phyloP scores from a whole-genome alignment of 768 basidiomycete genomes.

The Mycena metata region DNA sequence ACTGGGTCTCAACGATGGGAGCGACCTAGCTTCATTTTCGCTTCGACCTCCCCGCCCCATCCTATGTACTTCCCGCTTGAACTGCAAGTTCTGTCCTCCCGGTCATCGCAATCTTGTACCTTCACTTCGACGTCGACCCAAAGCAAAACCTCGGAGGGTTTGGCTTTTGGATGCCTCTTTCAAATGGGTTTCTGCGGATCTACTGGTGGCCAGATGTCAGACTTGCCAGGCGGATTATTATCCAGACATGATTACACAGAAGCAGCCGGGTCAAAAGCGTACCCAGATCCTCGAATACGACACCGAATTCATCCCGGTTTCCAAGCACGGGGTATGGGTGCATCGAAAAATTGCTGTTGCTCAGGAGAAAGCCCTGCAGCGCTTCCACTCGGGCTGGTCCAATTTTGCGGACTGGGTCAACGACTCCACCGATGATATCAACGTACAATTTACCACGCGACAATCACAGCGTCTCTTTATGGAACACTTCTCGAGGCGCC shows the following conservation, averaged over 20 bases:
- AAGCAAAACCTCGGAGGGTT: not conserved
- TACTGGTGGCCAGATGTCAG: constrained; percentile 20
- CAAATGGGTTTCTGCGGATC: constrained; percentile 17
- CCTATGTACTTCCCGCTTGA: not conserved
- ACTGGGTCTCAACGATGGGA: not conserved
- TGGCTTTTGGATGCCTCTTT: constrained; percentile 16
- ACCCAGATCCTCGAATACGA: constrained; percentile 35
- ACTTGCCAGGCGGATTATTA: constrained; percentile 40
- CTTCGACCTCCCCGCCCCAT: not conserved
- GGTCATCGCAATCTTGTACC: not conserved
- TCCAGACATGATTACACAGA: constrained; percentile 39
- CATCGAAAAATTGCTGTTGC: constrained; percentile 41
- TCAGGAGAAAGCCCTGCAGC: constrained; percentile 43
- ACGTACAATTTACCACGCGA: constrained; percentile 32
- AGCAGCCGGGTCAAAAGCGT: constrained; percentile 5
- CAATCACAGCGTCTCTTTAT: constrained; percentile 41
- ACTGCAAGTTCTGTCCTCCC: constrained; percentile 7
- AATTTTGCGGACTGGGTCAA: constrained; percentile 47
- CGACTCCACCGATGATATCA: constrained; percentile 12
- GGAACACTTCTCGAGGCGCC: constrained; percentile 27
- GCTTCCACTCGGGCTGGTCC: constrained; percentile 45
- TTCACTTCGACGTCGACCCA: not conserved
- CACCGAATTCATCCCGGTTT: constrained; percentile 41
- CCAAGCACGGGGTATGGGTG: constrained; percentile 45
- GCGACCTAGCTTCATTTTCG: not conserved